Evolutionary conservation across 129 eudicot species (phyloP), one percentile per base, ranked within the genome.

Genomic region (Solidago caesia): DNA sequence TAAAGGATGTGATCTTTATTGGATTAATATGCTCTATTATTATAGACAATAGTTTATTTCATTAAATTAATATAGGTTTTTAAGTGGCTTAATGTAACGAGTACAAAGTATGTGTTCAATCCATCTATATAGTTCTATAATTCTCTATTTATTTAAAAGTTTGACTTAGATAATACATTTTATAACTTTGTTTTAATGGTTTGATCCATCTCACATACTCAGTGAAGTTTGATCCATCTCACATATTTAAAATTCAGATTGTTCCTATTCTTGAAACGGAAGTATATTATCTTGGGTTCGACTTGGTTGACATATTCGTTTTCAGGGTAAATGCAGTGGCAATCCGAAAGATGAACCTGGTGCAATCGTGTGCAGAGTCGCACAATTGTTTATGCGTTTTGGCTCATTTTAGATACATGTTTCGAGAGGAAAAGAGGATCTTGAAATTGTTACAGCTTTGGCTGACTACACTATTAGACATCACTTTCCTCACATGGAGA

Each of bases 281-380:
- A 77, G 69, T 46, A 14, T 39, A 58, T 8, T 13, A 4, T 47
- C 46, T 67, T 27, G 43, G 6, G 25, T 67, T 21, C 2, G 5
- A 39, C 52, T 15, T 48, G 12, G 64, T 53, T 57, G 64, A 74
- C 57, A 9, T 67, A 26, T 26, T 14, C 15, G 0, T 65, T 8
- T 0, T 52, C 16, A 67, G 48, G 43, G 62, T 67, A 80, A 70
- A 51, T 80, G 88, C 97, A 94, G 99, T 75, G 99, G 99, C 33
- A 94, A 94, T 82, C 87, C 99, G 70, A 94, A 91, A 89, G 99
- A 94, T 12, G 99, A 94, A 81, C 97, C 99, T 64, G 99, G 99
- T 88, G 99, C 99, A 57, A 69, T 91, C 58, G 96, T 94, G 39
- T 94, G 99, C 83, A 85, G 99, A 94, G 99, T 91, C 75, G 92